A percentile compares a stretch with the other conserved stretches of the same genome.
phyloP scores from a whole-genome alignment of 1,284 basidiomycete genomes.

The Termitomyces sp. region DNA sequence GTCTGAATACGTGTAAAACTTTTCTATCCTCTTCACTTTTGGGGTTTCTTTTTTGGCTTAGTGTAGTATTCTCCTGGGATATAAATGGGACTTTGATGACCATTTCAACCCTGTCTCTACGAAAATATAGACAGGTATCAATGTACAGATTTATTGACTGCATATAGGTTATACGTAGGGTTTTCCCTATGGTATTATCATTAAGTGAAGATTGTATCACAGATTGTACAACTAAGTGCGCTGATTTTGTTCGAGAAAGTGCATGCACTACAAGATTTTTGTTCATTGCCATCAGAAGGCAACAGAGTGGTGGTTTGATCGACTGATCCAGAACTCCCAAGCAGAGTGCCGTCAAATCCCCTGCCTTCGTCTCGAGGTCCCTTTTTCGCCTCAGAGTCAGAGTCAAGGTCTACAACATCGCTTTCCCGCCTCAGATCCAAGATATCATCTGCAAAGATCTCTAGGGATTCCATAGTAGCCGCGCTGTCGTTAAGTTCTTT shows the following conservation, averaged over 20 bases:
- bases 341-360: slow-evolving; percentile 70
- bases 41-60: slow-evolving; percentile 20
- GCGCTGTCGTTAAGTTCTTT: slow-evolving; percentile 61
- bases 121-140: slow-evolving; percentile 10
- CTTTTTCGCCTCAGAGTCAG: slow-evolving; percentile 50
- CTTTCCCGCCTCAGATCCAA: slow-evolving; percentile 60
- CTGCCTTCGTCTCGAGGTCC: slow-evolving; percentile 51
- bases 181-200: slow-evolving; percentile 15
- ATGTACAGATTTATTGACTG: slow-evolving; percentile 15
- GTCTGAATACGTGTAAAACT: slow-evolving; percentile 36
- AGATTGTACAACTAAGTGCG: slow-evolving; percentile 35
- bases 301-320: slow-evolving; percentile 19
- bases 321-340: slow-evolving; percentile 39
- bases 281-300: slow-evolving; percentile 12
- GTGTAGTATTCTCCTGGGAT: slow-evolving; percentile 21
- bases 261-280: slow-evolving; percentile 38
- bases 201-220: slow-evolving; percentile 33
- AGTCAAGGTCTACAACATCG: slow-evolving; percentile 51
- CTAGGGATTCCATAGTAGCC: slow-evolving; percentile 54
- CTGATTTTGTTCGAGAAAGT: slow-evolving; percentile 37
- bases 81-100: slow-evolving; percentile 20
- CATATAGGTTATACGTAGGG: slow-evolving; percentile 6
- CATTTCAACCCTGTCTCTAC: slow-evolving; percentile 8
- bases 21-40: slow-evolving; percentile 15
- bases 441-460: slow-evolving; percentile 58